A percentile compares a stretch with the other conserved stretches of the same genome.
phyloP scores from a whole-genome alignment of 2,329 filamentous ascomycete species.

The Phoma sp. region DNA sequence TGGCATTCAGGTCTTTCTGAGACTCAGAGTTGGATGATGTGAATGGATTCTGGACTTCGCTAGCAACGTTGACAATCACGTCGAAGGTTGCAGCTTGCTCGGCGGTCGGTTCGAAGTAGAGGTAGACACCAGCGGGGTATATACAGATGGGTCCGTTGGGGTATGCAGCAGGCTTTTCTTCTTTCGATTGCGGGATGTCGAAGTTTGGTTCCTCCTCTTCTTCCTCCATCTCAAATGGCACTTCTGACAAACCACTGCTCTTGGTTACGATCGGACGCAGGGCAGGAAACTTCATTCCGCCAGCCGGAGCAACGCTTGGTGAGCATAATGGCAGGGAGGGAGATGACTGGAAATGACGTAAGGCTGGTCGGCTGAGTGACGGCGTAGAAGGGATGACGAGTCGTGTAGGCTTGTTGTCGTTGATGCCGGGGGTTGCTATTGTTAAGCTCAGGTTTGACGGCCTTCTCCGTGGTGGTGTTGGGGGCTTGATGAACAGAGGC shows the following conservation, averaged over 20 bases:
- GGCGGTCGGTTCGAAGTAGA: conserved; percentile 80
- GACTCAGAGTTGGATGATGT: conserved; percentile 37
- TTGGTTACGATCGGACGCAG: conserved; percentile 42
- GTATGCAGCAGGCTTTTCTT: conserved; percentile 79
- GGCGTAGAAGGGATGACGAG: conserved; percentile 66
- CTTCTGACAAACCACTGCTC: conserved; percentile 56
- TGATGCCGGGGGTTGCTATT: conserved; percentile 68
- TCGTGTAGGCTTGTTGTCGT: conserved; percentile 62
- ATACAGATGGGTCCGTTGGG: conserved; percentile 83
- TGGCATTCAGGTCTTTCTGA: conserved; percentile 45
- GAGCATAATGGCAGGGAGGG: conserved; percentile 65
- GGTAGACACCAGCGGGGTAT: conserved; percentile 76
- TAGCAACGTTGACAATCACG: conserved; percentile 83
- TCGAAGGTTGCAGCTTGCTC: conserved; percentile 80
- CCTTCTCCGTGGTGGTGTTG: conserved; percentile 71
- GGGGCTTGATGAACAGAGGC: conserved; percentile 80
- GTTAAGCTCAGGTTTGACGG: conserved; percentile 79
- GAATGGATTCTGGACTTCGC: conserved; percentile 82
- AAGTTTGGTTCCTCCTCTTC: conserved; percentile 65
- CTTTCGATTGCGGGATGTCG: conserved; percentile 64
- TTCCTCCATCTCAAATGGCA: conserved; percentile 76
- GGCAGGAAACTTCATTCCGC: conserved; percentile 60
- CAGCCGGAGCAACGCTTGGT: conserved; percentile 55
- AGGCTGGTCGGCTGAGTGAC: conserved; percentile 54
- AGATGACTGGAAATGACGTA: conserved; percentile 68